These are phyloP conservation scores for Globisporangium cystogenes DNA, from an alignment of 352 stramenopile species.

Conservation along the genomic window DNA sequence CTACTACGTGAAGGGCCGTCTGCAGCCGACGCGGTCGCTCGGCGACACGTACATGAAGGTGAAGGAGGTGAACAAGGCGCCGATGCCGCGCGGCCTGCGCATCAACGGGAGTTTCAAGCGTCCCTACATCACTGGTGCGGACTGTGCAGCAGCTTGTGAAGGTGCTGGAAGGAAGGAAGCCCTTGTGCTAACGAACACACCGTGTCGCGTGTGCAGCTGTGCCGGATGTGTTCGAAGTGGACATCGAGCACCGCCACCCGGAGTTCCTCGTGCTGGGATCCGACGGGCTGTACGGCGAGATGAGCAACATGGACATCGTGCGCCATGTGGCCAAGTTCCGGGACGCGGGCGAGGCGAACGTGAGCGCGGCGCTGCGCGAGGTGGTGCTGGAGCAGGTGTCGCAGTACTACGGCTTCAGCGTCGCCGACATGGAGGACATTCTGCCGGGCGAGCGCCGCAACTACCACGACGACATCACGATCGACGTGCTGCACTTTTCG, in stretches of 20 bases:
- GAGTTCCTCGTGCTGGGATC: conserved; percentile 65
- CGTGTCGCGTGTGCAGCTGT: conserved; percentile 21
- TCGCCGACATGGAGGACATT: conserved; percentile 43
- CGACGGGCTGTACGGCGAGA: conserved; percentile 53
- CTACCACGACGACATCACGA: conserved; percentile 73
- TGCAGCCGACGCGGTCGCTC: conserved; percentile 60
- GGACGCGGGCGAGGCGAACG: conserved; percentile 42
- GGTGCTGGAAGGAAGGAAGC: too few species aligned
- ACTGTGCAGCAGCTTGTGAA: background rate
- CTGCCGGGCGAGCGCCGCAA: conserved; percentile 48
- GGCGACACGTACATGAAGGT: conserved; percentile 76
- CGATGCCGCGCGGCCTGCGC: conserved; percentile 54
- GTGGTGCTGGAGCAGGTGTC: conserved; percentile 49
- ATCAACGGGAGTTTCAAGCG: conserved; percentile 50
- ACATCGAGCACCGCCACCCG: conserved; percentile 36
- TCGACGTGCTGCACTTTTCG: conserved; percentile 65
- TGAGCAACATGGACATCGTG: conserved; percentile 61
- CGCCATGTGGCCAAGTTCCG: conserved; percentile 41
- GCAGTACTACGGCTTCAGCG: conserved; percentile 43
- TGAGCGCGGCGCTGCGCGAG: conserved; percentile 39
- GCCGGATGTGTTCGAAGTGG: conserved; percentile 60
- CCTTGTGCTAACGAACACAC: too few species aligned
- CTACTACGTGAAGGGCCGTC: conserved; percentile 65
- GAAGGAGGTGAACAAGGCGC: conserved; percentile 58
- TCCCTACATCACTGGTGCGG: conserved; percentile 37